phyloP scores from a whole-genome alignment of 345 rosid species.

The Gossypium herbaceum region DNA sequence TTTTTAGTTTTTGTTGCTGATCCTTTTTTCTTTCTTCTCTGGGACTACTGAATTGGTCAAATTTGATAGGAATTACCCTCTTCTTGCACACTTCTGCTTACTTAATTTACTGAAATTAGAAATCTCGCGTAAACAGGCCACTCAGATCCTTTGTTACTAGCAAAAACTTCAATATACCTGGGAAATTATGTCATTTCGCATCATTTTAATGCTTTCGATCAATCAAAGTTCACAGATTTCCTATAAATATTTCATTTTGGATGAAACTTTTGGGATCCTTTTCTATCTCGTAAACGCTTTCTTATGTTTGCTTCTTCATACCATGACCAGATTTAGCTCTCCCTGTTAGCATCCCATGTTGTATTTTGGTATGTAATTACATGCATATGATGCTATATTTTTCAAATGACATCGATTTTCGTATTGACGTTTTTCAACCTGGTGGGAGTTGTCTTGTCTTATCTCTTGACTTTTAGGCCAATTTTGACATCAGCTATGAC shows the following conservation, averaged over 20 bases:
- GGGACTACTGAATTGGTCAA: not conserved
- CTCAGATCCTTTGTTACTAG: not conserved
- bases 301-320: not conserved
- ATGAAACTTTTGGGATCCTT: too few relatives aligned
- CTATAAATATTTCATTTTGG: not conserved
- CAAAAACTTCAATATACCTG: not conserved
- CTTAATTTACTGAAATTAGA: not conserved
- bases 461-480: conserved; percentile 6
- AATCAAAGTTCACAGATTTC: not conserved
- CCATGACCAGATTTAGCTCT: not conserved
- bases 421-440: not conserved
- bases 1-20: not conserved
- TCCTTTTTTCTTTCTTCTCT: not conserved
- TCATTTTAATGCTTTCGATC: not conserved
- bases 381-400: not conserved
- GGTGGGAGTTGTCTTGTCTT: not conserved
- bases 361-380: too few relatives aligned
- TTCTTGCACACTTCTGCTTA: not conserved
- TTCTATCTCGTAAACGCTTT: too few relatives aligned
- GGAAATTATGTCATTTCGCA: not conserved
- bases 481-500: not conserved
- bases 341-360: not conserved
- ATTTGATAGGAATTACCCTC: not conserved
- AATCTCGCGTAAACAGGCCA: not conserved
- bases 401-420: not conserved